Conservation (phyloP, 805 yeast species). For the Phaffomyces antillensis region DNA sequence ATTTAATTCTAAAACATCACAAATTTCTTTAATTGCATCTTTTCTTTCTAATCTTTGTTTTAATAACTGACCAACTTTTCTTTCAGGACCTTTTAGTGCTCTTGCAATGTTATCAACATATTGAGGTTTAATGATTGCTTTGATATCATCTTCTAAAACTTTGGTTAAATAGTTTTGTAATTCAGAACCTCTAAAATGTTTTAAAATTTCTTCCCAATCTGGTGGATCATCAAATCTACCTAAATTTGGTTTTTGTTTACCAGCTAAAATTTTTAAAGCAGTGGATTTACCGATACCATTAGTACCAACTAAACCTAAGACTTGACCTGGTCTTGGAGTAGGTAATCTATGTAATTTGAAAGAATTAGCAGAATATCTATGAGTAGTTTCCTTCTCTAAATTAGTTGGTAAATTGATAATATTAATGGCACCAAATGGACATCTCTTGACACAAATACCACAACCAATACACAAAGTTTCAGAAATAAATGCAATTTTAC, state of each 20-base stretch:
- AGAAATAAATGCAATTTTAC: conserved; percentile 90
- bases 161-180: conserved; percentile 94
- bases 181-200: conserved; percentile 92
- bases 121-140: conserved; percentile 98
- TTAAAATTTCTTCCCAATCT: conserved; percentile 91
- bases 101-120: conserved; percentile 97
- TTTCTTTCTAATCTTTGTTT: conserved; percentile 68
- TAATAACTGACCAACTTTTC: conserved; percentile 78
- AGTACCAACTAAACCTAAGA: conserved; percentile 93
- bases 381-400: conserved; percentile 86
- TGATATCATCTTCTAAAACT: conserved; percentile 86
- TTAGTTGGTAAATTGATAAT: conserved; percentile 96
- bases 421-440: conserved; percentile 96
- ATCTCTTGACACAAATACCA: conserved; percentile 98
- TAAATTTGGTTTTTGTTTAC: conserved; percentile 94
- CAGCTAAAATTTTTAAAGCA: conserved; percentile 92
- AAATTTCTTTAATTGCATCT: conserved; percentile 55
- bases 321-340: conserved; percentile 98
- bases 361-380: conserved; percentile 95
- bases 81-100: conserved; percentile 86
- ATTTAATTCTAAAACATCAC: conserved; percentile 66
- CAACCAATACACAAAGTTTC: conserved; percentile 96
- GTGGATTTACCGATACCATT: conserved; percentile 99
- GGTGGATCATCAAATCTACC: conserved; percentile 96
- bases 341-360: conserved; percentile 96